Evolutionary conservation across 164 flowering plant genomes (phyloP), one percentile per base, ranked within the genome.

Genomic region (Akebia trifoliata): DNA sequence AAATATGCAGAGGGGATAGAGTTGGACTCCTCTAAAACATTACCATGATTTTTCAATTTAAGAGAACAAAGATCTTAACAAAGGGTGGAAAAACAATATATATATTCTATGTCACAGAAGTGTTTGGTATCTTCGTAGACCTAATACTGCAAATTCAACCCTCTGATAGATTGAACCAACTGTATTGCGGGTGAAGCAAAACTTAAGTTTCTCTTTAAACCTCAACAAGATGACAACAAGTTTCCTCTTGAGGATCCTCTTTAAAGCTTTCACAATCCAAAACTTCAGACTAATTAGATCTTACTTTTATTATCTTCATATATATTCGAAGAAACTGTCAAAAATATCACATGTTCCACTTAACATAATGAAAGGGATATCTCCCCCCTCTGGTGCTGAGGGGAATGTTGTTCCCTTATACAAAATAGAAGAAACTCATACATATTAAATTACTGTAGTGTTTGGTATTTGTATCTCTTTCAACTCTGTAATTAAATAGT

Each of bases 41-140:
- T 30, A 92, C 96, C 29, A 73, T 93, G 71, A 70, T 82, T 49
- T 87, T 92, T 61, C 75, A 95, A 31, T 74, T 92, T 48, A 79
- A 58, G 51, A 73, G 96, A 68, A 96, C 98, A 35, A 88, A 83
- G 59, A 81, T 91, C 35, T 71, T 85, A 26, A 88, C 96, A 15
- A 71, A 70, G 65, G 70, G 74, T 21, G 85, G 90, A 20, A 80
- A 81, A 69, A 93, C 89, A 28, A 69, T 59, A 39, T 82, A 83
- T 70, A 86, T 76, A 0, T 92, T 89, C 70, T 80, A 83, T 55
- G 91, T 89, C 42, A 78, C 85, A 5, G 95, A 89, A 59, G 83
- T 78, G 56, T 65, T 78, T 24, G 98, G 98, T 18, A 76, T 66
- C 66, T 81, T 91, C 0, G 91, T 86, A 10, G 89, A 85, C 32